Base-by-base conservation (phyloP, 305 asterid species). In the Solanum hybrid region DNA sequence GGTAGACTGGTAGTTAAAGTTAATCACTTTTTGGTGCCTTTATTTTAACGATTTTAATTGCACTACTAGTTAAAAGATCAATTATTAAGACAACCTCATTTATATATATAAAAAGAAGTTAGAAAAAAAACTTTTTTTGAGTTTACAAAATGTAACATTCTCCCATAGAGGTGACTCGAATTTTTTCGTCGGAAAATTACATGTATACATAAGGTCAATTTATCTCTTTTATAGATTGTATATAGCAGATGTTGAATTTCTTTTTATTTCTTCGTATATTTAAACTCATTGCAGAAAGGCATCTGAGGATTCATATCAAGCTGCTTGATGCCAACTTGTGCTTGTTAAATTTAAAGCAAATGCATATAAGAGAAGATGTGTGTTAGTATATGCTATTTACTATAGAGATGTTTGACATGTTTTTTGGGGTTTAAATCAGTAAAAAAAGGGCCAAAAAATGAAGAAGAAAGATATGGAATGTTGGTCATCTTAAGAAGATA, bases 241-340 rank as follows among this genome's bases (percentile, higher is more conserved):
- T 15, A 51, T 51, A 51, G n/a, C 3, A 51, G n/a, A 51, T 51
- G n/a, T 51, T 51, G n/a, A 15, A 51, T 51, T 17, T 51, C n/a
- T 51, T 51, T 51, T 51, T 2, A 51, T 6, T 51, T 51, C 10
- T 45, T 45, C 8, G 65, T 45, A 45, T 45, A 45, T 2, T 45
- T 5, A 45, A 22, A 20, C 22, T 79, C 2, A n/a, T 77, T 76
- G 70, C 89, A 90, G 91, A 86, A 32, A 79, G 88, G 87, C 87
- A 17, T 77, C 12, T 10, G 89, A 86, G 81, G 89, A 20, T 76
- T 90, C 89, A 31, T 90, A 8, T 57, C 89, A 29, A 87, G 88
- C 83, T 90, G 91, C 82, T 9, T 90, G 75, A 13, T 20, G 31
- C 90, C 87, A 57, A 57, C 72, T 76, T 86, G 89, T 77, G 79